A percentile compares a stretch with the other conserved stretches of the same genome.
Conservation (phyloP, 371 early-diverging fungal species). For the Lichtheimia corymbifera region DNA sequence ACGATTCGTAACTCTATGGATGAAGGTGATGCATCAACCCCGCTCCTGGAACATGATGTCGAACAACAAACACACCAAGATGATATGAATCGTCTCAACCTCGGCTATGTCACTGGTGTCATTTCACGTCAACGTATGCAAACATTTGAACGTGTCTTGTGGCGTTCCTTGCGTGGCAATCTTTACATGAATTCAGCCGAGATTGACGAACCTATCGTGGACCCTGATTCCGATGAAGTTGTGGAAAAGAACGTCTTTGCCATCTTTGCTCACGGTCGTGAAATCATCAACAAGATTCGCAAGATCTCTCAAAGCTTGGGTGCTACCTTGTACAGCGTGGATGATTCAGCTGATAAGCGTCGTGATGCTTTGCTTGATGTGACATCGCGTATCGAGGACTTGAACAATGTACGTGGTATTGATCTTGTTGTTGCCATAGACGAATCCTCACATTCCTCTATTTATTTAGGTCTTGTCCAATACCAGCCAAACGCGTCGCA, state of each 20-base stretch:
- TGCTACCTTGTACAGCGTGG: conserved; percentile 91
- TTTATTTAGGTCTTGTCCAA: conserved; percentile 69
- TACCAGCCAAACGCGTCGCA: conserved; percentile 81
- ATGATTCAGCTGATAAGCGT: conserved; percentile 82
- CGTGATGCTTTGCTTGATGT: conserved; percentile 79
- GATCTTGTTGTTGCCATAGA: background rate
- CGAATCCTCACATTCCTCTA: background rate
- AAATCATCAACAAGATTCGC: conserved; percentile 85
- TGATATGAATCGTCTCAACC: conserved; percentile 45
- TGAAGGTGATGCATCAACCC: conserved; percentile 57
- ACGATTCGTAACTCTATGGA: conserved; percentile 62
- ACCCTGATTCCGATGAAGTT: conserved; percentile 71
- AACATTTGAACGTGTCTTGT: conserved; percentile 94
- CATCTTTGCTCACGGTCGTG: conserved; percentile 95
- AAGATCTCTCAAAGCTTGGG: conserved; percentile 96
- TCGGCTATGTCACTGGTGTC: conserved; percentile 89
- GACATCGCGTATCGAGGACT: conserved; percentile 50
- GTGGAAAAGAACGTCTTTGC: conserved; percentile 95
- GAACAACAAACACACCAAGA: conserved; percentile 51
- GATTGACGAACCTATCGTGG: conserved; percentile 88
- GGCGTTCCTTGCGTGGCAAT: conserved; percentile 97
- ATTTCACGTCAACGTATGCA: conserved; percentile 81
- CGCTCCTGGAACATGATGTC: conserved; percentile 63
- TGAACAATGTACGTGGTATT: conserved; percentile 37
- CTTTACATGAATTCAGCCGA: conserved; percentile 95